Base-by-base conservation (phyloP, 352 stramenopile genomes). In the Globisporangium barbulae region DNA sequence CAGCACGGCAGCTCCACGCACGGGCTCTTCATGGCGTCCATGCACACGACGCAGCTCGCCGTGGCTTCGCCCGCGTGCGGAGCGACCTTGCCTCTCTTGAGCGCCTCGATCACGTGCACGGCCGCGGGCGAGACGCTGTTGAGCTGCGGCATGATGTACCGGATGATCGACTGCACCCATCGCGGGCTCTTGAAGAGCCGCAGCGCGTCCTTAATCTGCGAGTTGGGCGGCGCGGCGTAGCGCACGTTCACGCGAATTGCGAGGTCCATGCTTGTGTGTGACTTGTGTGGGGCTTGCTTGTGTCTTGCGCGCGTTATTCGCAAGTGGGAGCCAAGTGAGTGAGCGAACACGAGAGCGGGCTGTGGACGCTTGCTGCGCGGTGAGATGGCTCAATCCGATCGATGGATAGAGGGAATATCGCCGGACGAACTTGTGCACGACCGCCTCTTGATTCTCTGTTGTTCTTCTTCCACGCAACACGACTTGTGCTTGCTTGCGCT, bases 111-210 rank as follows among this genome's bases (percentile, higher is more conserved):
- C 28, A 89, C 68, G 41, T 81, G 63, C 59, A 88, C 67, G 7
- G 86, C 72, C 2, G 82, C 85, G 2, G 86, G 86, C 53, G 84
- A 93, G 41, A 95, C 84, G 64, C 73, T 85, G 71, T 95, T 85
- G 59, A 96, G 83, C 68, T 96, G 87, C 47, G 87, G 87, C 68
- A 96, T 90, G 64, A 96, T 96, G 76, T 94, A 93, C 17, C 82
- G 87, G 59, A 96, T 94, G 69, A 96, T 94, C n/a, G 83, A 93
- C 65, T 93, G 85, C 45, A 96, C 87, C 87, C 87, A 96, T 41
- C 87, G 87, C 64, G 85, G 76, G 64, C 85, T 94, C 82, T 96
- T 96, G 74, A 96, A 96, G 37, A 96, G 72, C 9, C 81, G 72
- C 56, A 96, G 67, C 57, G 82, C 87, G 73, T 96, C 87, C 67